A percentile compares a stretch with the other conserved stretches of the same genome.
Evolutionary conservation across 164 flowering plant genomes (phyloP).

Genomic region (grape (Vitis vinifera)): DNA sequence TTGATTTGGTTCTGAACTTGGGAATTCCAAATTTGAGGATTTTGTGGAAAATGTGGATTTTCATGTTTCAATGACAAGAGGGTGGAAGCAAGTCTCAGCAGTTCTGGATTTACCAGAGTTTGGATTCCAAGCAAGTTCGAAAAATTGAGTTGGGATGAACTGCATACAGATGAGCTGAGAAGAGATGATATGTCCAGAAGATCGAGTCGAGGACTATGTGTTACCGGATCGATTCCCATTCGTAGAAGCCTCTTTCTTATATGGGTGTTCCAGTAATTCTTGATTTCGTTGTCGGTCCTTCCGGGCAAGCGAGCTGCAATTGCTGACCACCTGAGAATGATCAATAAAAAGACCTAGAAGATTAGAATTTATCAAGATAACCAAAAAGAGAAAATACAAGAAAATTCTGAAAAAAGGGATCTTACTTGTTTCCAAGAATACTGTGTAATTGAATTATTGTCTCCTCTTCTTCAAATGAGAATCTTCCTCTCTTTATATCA

Average conservation of each 20-base stretch:
- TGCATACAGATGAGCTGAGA: conserved; percentile 19
- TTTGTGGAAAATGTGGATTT: conserved; percentile 11
- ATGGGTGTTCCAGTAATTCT: conserved; percentile 81
- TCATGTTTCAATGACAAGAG: conserved; percentile 14
- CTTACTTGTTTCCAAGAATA: conserved; percentile 66
- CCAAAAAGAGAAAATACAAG: neutral
- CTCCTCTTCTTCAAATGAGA: conserved; percentile 70
- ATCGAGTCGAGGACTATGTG: conserved; percentile 47
- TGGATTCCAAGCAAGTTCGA: conserved; percentile 21
- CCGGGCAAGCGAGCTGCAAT: conserved; percentile 74
- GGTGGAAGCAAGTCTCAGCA: conserved; percentile 15
- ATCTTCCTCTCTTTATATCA: conserved; percentile 69
- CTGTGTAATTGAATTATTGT: conserved; percentile 63
- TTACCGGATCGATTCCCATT: conserved; percentile 77
- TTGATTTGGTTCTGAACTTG: conserved; percentile 25
- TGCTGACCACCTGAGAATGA: conserved; percentile 60
- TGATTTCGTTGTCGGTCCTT: conserved; percentile 73
- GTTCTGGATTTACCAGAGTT: conserved; percentile 22
- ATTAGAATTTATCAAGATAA: neutral
- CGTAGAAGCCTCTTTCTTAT: conserved; percentile 56
- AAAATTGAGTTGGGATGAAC: conserved; percentile 16
- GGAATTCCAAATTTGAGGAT: conserved; percentile 14
- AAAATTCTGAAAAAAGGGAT: neutral
- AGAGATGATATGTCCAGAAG: conserved; percentile 33
- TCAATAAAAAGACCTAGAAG: neutral